Evolutionary conservation across 192 early-diverging fungal species (phyloP).

Genomic region (Haplosporangium gracile): DNA sequence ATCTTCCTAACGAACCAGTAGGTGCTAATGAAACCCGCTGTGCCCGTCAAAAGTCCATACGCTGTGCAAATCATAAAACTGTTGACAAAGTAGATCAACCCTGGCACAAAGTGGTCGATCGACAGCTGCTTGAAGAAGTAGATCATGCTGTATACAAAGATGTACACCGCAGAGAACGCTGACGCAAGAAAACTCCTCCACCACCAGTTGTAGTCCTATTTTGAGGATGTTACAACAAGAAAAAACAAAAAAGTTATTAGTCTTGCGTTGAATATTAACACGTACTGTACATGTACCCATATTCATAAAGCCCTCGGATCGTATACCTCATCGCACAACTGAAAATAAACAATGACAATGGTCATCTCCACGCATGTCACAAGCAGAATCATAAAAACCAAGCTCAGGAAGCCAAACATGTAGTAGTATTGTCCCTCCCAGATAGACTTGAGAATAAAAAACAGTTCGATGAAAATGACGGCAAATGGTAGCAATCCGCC

Average conservation of each 20-base stretch:
- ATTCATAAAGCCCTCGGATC: not conserved
- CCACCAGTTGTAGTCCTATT: conserved; percentile 87
- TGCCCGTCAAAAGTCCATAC: conserved; percentile 77
- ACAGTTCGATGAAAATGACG: conserved; percentile 80
- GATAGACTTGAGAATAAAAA: conserved; percentile 77
- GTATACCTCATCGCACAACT: conserved; percentile 70
- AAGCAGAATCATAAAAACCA: conserved; percentile 72
- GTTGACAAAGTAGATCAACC: conserved; percentile 80
- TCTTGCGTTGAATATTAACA: not conserved
- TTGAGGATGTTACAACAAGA: conserved; percentile 46
- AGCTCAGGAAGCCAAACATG: conserved; percentile 70
- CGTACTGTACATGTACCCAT: not conserved
- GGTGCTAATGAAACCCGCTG: conserved; percentile 76
- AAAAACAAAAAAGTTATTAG: conserved; percentile 52
- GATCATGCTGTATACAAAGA: conserved; percentile 80
- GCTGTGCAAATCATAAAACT: conserved; percentile 71
- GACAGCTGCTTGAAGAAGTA: conserved; percentile 77
- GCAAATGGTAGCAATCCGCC: conserved; percentile 72
- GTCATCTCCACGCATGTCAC: conserved; percentile 71
- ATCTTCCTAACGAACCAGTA: conserved; percentile 79
- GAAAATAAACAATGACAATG: conserved; percentile 77
- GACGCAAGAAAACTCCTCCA: conserved; percentile 88
- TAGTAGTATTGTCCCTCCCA: conserved; percentile 79
- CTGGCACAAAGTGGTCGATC: conserved; percentile 71
- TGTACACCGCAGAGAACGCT: conserved; percentile 78